Base-by-base conservation (phyloP, 345 rosid species). In the Capsella bursapastoris region DNA sequence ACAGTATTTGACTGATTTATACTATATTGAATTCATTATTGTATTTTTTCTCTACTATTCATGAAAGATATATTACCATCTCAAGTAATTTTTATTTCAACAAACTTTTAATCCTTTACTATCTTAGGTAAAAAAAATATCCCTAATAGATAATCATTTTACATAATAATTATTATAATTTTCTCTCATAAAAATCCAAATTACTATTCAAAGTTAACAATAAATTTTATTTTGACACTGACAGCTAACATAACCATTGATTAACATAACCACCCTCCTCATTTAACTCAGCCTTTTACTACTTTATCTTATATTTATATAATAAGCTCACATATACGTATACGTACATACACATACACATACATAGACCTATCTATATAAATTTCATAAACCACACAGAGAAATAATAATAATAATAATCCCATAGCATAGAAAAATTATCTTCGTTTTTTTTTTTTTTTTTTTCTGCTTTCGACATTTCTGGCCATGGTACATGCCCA, bases 401-500 rank as follows among this genome's bases (percentile, higher is more conserved):
- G 35, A 52, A 11, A 10, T 10, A 28, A 44, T 43, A 40, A 10
- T 40, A 29, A 68, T 55, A 66, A 67, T 76, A 44, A 76, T 69
- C 64, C 11, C 11, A 41, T 4, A 76, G 44, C 75, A 69, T 69
- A 63, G 48, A 49, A 68, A 55, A 35, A 10, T 12, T 25, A 15
- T 47, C 65, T 47, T 61, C 13, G 59, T 18, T 12, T 44, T 52
- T 68, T 22, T 22, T 18, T 12, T 44, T 52, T 68, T 22, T 22
- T 22, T 22, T 22, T 22, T 22, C 25, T 22, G 2, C 25, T 22
- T 68, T 69, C 64, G 64, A 75, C 79, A 52, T 61, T 62, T 76
- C 37, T 70, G 80, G 40, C 71, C 80, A 64, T 77, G 80, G 80
- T 70, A 70, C 80, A 77, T 70, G 72, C 71, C 72, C 80, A 70